These are phyloP conservation scores for Fusarium oligoseptatum DNA, from an alignment of 2,329 filamentous ascomycete species.

Conservation along the genomic window DNA sequence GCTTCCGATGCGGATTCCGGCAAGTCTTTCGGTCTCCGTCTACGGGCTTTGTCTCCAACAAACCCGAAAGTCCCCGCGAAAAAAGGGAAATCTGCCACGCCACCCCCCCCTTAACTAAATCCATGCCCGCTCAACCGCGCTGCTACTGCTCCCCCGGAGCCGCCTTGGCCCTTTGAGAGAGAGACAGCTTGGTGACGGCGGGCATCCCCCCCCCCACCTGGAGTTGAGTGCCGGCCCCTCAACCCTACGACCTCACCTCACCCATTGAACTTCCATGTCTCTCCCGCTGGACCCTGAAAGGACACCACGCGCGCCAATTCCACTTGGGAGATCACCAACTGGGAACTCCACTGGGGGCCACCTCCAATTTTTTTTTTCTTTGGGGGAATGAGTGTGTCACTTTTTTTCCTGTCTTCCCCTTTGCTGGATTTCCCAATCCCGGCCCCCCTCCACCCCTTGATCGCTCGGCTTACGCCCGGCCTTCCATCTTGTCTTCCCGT, in stretches of 20 bases:
- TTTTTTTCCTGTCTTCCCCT: background rate
- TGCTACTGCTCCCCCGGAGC: constrained; percentile 7
- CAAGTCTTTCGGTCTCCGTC: constrained; percentile 36
- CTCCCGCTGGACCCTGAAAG: constrained; percentile 34
- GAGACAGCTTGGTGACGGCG: constrained; percentile 4
- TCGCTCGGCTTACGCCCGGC: constrained; percentile 37
- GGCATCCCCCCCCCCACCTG: constrained; percentile 24
- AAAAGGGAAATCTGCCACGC: background rate
- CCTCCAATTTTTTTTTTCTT: constrained; percentile 37
- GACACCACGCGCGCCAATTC: constrained; percentile 1
- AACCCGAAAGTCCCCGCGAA: constrained; percentile 4
- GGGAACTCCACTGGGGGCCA: constrained; percentile 2
- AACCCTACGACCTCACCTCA: constrained; percentile 27
- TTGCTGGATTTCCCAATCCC: background rate
- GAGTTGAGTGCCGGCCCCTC: constrained; percentile 33
- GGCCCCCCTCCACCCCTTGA: constrained; percentile 12
- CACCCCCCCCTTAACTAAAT: constrained; percentile 7
- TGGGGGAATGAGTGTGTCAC: constrained; percentile 32
- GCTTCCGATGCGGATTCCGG: constrained; percentile 40
- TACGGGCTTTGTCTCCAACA: constrained; percentile 24
- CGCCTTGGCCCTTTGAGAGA: constrained; percentile 25
- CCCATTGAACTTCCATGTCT: background rate
- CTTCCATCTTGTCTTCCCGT: constrained; percentile 30
- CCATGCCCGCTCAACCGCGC: constrained; percentile 22
- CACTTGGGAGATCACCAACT: constrained; percentile 5